Evolutionary conservation across 2,329 filamentous ascomycete species (phyloP), one percentile per base, ranked within the genome.

Genomic region (Periglandula ipomoeae): DNA sequence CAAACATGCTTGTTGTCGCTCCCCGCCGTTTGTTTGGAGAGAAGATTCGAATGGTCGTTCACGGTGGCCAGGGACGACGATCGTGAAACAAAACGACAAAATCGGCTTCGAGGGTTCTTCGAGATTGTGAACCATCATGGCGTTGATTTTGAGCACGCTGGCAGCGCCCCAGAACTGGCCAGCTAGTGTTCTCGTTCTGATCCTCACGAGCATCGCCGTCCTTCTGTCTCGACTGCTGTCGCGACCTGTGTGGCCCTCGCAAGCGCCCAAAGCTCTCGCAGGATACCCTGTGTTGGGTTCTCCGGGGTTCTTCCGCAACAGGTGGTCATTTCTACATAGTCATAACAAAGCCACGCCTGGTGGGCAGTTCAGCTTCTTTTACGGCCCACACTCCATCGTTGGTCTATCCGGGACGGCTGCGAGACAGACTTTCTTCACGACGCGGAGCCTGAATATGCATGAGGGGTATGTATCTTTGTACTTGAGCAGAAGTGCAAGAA

Each of bases 321-420:
- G 74, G 46, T 67, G 65, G 59, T 66, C 71, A 23, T 78, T 75
- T 55, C 67, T 69, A 47, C 55, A 55, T 17, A 49, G 65, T n/a
- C 63, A 63, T 9, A 54, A 55, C 6, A 53, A 52, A 13, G 52
- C 61, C 7, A 65, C 64, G 0, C 46, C 53, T 5, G 67, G 63
- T 1, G 71, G 71, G 23, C 70, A 71, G 44, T 78, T 75, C 53
- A 70, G 65, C 46, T 77, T 76, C 55, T 70, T 70, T 52, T 68
- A 70, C 3, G 74, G 75, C 0, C 57, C 65, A 5, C 63, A 71
- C 49, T 64, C 63, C 2, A 65, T 77, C 11, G 59, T 78, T 8
- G 71, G 64, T 2, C 43, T 78, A 10, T 66, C 64, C 4, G 73
- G 74, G 2, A 61, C 66, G 3, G 62, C 66, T 10, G 66, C 62